Conservation (phyloP, 495 filamentous ascomycete species). For the Aspergillus wentii region DNA sequence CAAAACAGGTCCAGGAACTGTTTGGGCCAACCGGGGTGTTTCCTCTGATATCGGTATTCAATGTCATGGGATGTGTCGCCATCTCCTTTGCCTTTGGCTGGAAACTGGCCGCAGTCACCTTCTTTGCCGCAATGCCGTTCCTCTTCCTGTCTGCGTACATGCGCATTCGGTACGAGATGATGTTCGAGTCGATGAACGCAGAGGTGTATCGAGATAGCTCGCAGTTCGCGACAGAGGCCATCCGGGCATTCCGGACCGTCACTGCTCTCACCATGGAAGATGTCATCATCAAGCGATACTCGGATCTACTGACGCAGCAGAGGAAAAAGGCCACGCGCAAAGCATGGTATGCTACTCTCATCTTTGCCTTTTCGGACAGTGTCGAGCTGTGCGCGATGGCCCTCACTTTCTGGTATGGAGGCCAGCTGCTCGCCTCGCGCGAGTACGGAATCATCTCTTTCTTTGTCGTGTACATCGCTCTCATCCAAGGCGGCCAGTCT, state of each 20-base stretch:
- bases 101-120: constrained; percentile 56
- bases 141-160: constrained; percentile 52
- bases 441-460: constrained; percentile 43
- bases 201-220: constrained; percentile 51
- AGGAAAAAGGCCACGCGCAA: constrained; percentile 45
- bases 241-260: constrained; percentile 53
- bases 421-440: too few relatives aligned
- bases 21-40: constrained; percentile 37
- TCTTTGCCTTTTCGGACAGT: constrained; percentile 35
- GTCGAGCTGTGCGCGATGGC: constrained; percentile 46
- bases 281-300: constrained; percentile 43
- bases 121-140: constrained; percentile 50
- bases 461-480: constrained; percentile 54
- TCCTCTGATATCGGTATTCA: constrained; percentile 38
- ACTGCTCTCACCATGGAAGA: constrained; percentile 49
- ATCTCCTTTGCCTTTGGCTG: constrained; percentile 56
- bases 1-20: constrained; percentile 58
- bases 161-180: constrained; percentile 43
- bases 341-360: constrained; percentile 37
- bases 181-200: constrained; percentile 53
- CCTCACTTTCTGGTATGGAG: constrained; percentile 22
- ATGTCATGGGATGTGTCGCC: constrained; percentile 48
- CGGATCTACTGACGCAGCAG: constrained; percentile 44
- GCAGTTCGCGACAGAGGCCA: constrained; percentile 54
- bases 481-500: constrained; percentile 53